Base-by-base conservation (phyloP, 2,329 filamentous ascomycete species). In the Colletotrichum lini region DNA sequence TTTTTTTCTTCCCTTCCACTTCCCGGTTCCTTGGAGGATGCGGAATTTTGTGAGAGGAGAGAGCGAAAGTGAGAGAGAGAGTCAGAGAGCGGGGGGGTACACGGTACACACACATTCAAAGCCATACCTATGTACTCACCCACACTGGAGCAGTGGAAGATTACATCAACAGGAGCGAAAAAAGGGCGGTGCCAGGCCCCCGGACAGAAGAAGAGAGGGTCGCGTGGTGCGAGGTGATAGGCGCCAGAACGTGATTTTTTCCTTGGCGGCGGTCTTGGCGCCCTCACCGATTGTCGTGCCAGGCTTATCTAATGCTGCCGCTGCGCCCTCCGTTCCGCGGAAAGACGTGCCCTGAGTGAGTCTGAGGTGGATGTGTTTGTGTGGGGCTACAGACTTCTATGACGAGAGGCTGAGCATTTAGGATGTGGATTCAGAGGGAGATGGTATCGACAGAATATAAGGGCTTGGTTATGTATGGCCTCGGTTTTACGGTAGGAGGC, bases 181-280 rank as follows among this genome's bases (percentile, higher is more conserved):
- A 49, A 60, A 13, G 42, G 40, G 30, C 26, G 35, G 60, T 58
- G 16, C 40, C 56, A 49, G 23, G 35, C 47, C 38, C n/a, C 45
- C 3, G 47, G 35, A 30, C 30, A 30, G 30, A 8, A 8, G 30
- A 30, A 30, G 50, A 49, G 65, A 67, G 65, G 65, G 69, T 68
- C 69, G 69, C 69, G 69, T 71, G 69, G 69, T 68, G 69, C 53
- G 40, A 68, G 23, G 26, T 71, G 69, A 71, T 71, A 71, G 69
- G 69, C 45, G 57, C 50, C 52, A 18, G 38, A 67, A 44, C 23
- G 63, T 63, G 69, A 30, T 54, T 38, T 53, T 8, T 16, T 5
- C n/a, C 65, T 68, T 68, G 65, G 69, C 69, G 12, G 8, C 23
- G 12, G 44, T 42, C 69, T 71, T 71, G 69, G 69, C 69, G n/a